Base-by-base conservation (phyloP, 2,329 filamentous ascomycete genomes). In the Colletotrichum spaethianum region DNA sequence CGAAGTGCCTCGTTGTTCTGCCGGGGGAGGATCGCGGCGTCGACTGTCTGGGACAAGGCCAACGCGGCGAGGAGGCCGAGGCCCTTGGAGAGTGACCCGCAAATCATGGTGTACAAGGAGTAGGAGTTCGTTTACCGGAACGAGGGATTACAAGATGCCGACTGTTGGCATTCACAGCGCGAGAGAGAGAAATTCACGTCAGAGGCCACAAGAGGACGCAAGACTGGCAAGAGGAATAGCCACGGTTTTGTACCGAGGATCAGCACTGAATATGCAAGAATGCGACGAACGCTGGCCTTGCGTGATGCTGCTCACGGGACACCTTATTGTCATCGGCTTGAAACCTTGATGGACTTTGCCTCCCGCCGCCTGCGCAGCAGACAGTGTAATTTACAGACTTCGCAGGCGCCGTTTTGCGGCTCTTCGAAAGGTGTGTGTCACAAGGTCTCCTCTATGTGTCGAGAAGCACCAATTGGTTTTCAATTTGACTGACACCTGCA, bases 1-100 rank as follows among this genome's bases (percentile, higher is more conserved):
- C 64, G 74, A 16, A 70, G 64, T 3, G 65, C 69, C n/a, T 73
- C 60, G 36, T 68, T 59, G 38, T 36, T 65, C 57, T 74, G 63
- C 8, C 70, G 53, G 7, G 70, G 67, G 11, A 62, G 42, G 55
- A 73, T 63, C 40, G 55, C 62, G 14, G 67, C 67, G 44, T 33
- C 2, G 18, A 33, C 16, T 9, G 69, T 65, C 23, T 71, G 69
- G 4, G 70, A 63, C n/a, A 72, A 9, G 9, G 36, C 52, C 31
- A 72, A 26, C 3, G 31, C 12, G 12, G 50, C 38, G 16, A 48
- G 4, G 65, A 69, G 52, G 65, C 36, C 64, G 12, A 72, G 36
- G 26, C 69, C 69, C 42, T 33, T 55, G 23, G 63, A 33, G 20
- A 40, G 46, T 20, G 52, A 23, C 31, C 66, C 63, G 33, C 44